Conservation (phyloP, 2,329 filamentous ascomycete genomes). For the Hypomyces perniciosus region DNA sequence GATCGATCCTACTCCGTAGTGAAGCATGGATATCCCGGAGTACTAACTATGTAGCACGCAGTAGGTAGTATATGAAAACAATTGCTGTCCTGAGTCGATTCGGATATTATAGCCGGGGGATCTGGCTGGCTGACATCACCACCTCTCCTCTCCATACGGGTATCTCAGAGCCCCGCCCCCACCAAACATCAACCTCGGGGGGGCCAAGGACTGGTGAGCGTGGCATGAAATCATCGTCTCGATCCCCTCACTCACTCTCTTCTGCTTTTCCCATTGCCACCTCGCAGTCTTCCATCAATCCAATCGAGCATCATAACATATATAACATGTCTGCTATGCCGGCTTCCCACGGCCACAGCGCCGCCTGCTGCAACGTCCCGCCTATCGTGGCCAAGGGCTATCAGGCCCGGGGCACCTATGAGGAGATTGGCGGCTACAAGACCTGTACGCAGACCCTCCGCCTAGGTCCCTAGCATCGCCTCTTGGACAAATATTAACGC, state of each 20-base stretch:
- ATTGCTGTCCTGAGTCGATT: no score
- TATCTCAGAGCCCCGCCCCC: constrained; percentile 9
- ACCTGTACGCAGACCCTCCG: constrained; percentile 33
- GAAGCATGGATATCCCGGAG: no score
- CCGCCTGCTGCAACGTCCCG: constrained; percentile 54
- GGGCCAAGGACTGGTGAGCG: not conserved
- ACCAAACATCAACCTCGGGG: no score
- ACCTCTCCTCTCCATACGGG: not conserved
- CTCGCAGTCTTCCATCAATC: not conserved
- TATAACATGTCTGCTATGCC: constrained; percentile 46
- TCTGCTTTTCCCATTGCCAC: not conserved
- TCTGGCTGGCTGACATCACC: constrained; percentile 4
- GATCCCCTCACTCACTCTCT: no score
- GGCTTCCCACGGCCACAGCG: constrained; percentile 47
- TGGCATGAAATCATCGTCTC: no score
- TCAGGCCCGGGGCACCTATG: constrained; percentile 49
- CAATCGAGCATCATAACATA: constrained; percentile 4
- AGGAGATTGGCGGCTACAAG: constrained; percentile 49
- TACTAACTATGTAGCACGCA: no score
- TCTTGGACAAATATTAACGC: not conserved
- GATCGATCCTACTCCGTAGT: no score
- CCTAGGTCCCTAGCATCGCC: not conserved
- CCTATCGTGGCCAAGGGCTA: constrained; percentile 53
- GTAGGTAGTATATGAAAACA: no score
- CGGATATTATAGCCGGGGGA: no score